These are phyloP conservation scores for Dipodascus albidus DNA, from an alignment of 805 yeast species.

Conservation along the genomic window DNA sequence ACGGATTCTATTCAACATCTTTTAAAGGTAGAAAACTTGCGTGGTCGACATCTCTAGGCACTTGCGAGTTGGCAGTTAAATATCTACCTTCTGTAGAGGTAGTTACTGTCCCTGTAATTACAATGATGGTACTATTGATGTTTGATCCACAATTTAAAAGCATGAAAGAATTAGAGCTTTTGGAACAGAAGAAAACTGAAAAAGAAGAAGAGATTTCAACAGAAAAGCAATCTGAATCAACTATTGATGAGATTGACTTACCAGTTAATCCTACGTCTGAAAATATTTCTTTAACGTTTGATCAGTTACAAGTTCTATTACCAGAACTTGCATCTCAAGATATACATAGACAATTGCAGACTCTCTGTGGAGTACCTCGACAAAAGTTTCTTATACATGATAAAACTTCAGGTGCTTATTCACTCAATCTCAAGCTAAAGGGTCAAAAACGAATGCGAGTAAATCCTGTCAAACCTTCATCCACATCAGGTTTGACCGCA, in stretches of 20 bases:
- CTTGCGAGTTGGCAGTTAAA: conserved; percentile 64
- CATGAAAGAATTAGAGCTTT: conserved; percentile 52
- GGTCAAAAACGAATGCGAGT: conserved; percentile 45
- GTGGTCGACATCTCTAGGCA: conserved; percentile 82
- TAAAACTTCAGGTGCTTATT: conserved; percentile 15
- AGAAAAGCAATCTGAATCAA: conserved; percentile 46
- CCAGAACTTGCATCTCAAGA: neutral
- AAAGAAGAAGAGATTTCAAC: conserved; percentile 64
- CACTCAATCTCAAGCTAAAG: conserved; percentile 55
- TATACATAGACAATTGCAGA: neutral
- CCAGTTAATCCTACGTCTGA: neutral
- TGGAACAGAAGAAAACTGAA: conserved; percentile 59
- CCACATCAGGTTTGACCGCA: conserved; percentile 38
- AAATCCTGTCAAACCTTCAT: neutral
- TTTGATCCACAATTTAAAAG: conserved; percentile 37
- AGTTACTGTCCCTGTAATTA: conserved; percentile 66
- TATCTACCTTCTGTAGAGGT: conserved; percentile 64
- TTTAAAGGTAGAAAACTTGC: conserved; percentile 48
- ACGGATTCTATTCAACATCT: conserved; percentile 36
- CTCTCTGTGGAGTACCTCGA: conserved; percentile 20
- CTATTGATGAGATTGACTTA: neutral
- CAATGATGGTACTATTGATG: conserved; percentile 66
- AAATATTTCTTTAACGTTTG: neutral
- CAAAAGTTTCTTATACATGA: conserved; percentile 62
- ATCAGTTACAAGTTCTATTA: neutral